Evolutionary conservation across 805 yeast genomes (phyloP).

Genomic region (Schwanniomyces sp.): DNA sequence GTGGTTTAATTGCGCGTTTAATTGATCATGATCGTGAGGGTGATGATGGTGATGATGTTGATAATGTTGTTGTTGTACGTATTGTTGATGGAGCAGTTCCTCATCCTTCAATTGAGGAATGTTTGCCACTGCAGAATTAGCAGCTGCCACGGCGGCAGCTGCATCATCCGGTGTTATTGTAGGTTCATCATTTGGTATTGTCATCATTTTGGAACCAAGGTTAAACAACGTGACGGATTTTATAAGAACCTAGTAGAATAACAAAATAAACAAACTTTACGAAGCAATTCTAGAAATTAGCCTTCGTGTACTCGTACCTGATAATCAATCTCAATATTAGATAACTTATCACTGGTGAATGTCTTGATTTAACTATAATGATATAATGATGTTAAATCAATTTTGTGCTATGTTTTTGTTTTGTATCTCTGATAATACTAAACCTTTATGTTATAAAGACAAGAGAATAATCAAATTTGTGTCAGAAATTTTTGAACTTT

Average conservation of each 20-base stretch:
- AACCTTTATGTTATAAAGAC: background rate
- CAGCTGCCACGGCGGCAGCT: constrained; percentile 20
- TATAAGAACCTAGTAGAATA: background rate
- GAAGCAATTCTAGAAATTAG: background rate
- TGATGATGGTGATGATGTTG: constrained; percentile 13
- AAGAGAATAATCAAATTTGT: constrained; percentile 7
- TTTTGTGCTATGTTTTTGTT: constrained; percentile 13
- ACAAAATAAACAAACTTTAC: background rate
- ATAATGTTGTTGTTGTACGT: constrained; percentile 12
- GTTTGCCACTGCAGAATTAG: constrained; percentile 13
- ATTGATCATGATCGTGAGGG: constrained; percentile 10
- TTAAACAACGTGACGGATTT: constrained; percentile 1
- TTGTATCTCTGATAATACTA: constrained; percentile 5
- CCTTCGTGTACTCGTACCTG: background rate
- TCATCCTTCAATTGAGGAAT: constrained; percentile 14
- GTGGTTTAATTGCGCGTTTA: constrained; percentile 10
- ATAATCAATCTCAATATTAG: background rate
- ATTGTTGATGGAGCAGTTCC: constrained; percentile 12
- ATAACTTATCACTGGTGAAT: background rate
- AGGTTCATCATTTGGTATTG: constrained; percentile 13
- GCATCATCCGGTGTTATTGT: constrained; percentile 18
- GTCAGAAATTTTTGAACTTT: constrained; percentile 10
- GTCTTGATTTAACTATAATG: constrained; percentile 2
- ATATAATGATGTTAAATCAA: constrained; percentile 10
- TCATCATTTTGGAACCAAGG: constrained; percentile 8